phyloP scores from a whole-genome alignment of 345 rosid genomes.

The Dipteronia dyeriana region DNA sequence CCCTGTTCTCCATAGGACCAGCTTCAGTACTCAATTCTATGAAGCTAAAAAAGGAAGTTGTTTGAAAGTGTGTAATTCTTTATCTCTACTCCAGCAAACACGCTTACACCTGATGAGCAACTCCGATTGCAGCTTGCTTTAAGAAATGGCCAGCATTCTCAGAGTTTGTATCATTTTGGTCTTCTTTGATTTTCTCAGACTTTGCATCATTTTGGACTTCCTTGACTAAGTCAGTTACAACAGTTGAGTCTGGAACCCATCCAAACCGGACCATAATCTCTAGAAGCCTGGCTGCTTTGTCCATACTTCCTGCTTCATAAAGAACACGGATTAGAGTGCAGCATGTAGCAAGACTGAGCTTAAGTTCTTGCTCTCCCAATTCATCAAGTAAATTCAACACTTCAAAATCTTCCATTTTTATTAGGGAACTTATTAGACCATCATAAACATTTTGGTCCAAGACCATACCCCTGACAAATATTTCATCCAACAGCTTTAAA shows the following conservation, averaged over 20 bases:
- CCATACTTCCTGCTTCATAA: constrained; percentile 43
- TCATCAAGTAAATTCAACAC: constrained; percentile 36
- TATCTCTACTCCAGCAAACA: constrained; percentile 17
- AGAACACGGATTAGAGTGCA: constrained; percentile 42
- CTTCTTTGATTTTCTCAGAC: constrained; percentile 11
- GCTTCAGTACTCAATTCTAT: not conserved
- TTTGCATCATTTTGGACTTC: constrained; percentile 10
- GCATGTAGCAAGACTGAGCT: constrained; percentile 54
- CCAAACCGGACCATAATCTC: constrained; percentile 50
- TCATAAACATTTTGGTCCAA: constrained; percentile 27
- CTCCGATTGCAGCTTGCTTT: constrained; percentile 26
- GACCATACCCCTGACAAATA: constrained; percentile 42
- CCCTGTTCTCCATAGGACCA: not conserved
- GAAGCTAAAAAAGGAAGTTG: not conserved
- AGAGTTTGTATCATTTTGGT: constrained; percentile 16
- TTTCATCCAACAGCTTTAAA: constrained; percentile 50
- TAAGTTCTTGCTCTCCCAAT: constrained; percentile 40
- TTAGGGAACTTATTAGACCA: constrained; percentile 36
- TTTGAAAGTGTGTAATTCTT: not conserved
- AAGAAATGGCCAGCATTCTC: constrained; percentile 16
- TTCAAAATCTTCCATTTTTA: constrained; percentile 21
- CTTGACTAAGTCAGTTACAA: constrained; percentile 31
- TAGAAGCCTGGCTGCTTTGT: constrained; percentile 51
- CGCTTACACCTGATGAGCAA: constrained; percentile 21
- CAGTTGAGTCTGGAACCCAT: constrained; percentile 51